Evolutionary conservation across 2,329 filamentous ascomycete species (phyloP), one percentile per base, ranked within the genome.

Genomic region (Verticillium dahliae): DNA sequence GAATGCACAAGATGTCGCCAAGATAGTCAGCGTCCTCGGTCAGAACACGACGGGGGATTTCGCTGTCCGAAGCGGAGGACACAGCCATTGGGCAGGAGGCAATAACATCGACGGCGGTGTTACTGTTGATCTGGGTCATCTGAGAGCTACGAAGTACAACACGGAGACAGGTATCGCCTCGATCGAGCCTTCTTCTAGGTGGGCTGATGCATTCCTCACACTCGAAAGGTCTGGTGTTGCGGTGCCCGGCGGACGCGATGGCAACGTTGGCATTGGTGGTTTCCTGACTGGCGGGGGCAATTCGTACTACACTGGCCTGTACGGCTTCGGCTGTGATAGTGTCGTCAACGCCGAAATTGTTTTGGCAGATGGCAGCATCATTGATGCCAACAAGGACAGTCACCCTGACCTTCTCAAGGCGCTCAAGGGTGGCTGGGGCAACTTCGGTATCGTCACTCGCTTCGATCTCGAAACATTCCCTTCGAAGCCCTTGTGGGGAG

Each of bases 271-370:
- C 14, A 78, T 81, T 1, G 72, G 75, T 4, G 80, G 80, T 1
- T 71, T 80, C 33, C 66, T 76, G 4, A 74, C 81, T 0, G 79
- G 79, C 6, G 78, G 81, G 34, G 82, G 82, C 10, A 75, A 82
- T 27, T 80, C 78, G 1, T 83, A 75, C 70, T 79, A 81, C 66
- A 74, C 77, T 2, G 74, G 75, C 0, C 70, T 69, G 0, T 69
- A 76, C 35, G 81, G 83, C 3, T 80, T 77, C 67, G 77, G 74
- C 9, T 81, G 77, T 60, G 80, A 83, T 65, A 79, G 75, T 14
- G 74, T 81, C 11, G 65, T 68, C 34, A 75, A 73, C 33, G 81
- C 73, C 57, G 72, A 83, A 64, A 72, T 85, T 7, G 81, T 85
- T 0, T 71, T 81, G 1, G 76, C 78, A 0, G 72, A 75, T 14